phyloP scores from a whole-genome alignment of 2,329 filamentous ascomycete genomes.

The Colletotrichum eleusines region DNA sequence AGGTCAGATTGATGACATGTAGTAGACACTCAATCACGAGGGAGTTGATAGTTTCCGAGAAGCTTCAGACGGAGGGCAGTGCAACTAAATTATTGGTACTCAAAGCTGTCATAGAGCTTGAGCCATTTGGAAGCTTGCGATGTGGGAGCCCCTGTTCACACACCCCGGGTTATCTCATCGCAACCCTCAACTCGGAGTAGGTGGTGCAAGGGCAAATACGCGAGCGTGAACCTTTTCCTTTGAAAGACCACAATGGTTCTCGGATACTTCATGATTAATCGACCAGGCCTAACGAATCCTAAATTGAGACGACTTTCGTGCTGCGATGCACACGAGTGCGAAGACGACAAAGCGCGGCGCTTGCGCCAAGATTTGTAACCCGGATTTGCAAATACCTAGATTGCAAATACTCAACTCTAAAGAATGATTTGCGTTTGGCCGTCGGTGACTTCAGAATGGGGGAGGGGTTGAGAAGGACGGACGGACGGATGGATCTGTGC shows the following conservation, averaged over 20 bases:
- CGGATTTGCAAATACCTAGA: constrained; percentile 7
- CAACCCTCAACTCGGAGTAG: constrained; percentile 29
- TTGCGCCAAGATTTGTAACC: constrained; percentile 3
- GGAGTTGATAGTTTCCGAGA: neutral
- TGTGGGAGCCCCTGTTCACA: constrained; percentile 20
- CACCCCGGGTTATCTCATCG: constrained; percentile 12
- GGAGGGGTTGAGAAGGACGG: constrained; percentile 17
- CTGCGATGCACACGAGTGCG: constrained; percentile 16
- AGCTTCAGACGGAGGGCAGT: constrained; percentile 24
- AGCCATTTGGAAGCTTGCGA: constrained; percentile 30
- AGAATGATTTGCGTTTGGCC: neutral
- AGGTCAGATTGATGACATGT: neutral
- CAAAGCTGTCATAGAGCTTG: constrained; percentile 27
- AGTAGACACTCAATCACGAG: neutral
- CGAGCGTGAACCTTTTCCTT: constrained; percentile 14
- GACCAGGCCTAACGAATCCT: neutral
- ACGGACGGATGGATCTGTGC: constrained; percentile 20
- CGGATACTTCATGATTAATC: constrained; percentile 1
- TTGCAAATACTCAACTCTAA: constrained; percentile 11
- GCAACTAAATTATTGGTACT: constrained; percentile 19
- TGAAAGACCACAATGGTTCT: constrained; percentile 7
- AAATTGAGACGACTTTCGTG: constrained; percentile 8
- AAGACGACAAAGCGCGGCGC: constrained; percentile 28
- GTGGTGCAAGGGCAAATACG: constrained; percentile 25
- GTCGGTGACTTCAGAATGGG: neutral